Conservation (phyloP, 495 filamentous ascomycete genomes). For the Talaromyces trachyspermus region DNA sequence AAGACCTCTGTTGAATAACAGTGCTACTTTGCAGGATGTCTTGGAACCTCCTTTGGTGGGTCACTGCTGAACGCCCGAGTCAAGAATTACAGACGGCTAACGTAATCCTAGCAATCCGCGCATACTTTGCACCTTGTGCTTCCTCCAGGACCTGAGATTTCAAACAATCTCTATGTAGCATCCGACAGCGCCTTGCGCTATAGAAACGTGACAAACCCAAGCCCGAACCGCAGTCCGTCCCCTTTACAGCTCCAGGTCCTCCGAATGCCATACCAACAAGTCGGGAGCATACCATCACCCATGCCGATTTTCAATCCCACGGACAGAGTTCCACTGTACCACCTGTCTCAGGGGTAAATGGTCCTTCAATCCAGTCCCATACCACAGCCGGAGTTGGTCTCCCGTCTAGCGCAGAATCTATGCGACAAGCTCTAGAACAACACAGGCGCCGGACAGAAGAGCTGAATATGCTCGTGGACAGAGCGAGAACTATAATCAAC, state of each 20-base stretch:
- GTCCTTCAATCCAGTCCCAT: not conserved
- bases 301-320: not conserved
- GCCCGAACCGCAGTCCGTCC: not conserved
- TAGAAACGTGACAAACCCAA: slow-evolving; percentile 8
- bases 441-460: not conserved
- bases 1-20: slow-evolving; percentile 46
- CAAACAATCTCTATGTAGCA: not conserved
- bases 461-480: slow-evolving; percentile 1
- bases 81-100: slow-evolving; percentile 10
- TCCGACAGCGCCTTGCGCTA: slow-evolving; percentile 5
- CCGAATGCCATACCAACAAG: not conserved
- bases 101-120: slow-evolving; percentile 36
- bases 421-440: not conserved
- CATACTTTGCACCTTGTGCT: slow-evolving; percentile 58
- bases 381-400: not conserved
- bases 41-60: slow-evolving; percentile 52
- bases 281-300: not conserved
- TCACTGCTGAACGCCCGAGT: slow-evolving; percentile 7
- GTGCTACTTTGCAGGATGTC: slow-evolving; percentile 47
- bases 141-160: slow-evolving; percentile 24
- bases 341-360: not conserved
- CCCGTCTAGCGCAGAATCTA: not conserved
- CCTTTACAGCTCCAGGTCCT: not conserved
- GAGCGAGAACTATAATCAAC: not conserved
- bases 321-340: not conserved